Evolutionary conservation across 2,329 filamentous ascomycete genomes (phyloP), one percentile per base, ranked within the genome.

Genomic region (Huntiella abstrusa): DNA sequence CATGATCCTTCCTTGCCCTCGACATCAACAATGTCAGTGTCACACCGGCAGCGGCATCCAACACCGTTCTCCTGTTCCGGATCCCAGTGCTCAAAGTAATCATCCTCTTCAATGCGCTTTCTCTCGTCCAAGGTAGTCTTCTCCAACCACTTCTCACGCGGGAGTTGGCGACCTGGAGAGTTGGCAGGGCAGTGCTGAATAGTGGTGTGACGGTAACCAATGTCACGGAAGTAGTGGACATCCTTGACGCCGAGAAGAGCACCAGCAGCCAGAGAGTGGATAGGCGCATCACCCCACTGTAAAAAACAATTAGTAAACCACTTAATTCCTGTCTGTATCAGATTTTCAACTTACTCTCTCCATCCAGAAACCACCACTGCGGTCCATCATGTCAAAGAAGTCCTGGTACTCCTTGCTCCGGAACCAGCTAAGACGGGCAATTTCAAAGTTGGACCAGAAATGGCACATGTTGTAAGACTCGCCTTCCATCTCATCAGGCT

Each of bases 401-500:
- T 95, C 91, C 55, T 93, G 82, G 60, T 98, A 98, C 58, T 86
- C 83, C 64, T 94, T 88, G 68, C 87, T 95, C 55, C 91, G 77
- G 73, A 96, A 96, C 77, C 86, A 98, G 64, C 84, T 81, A 51
- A 98, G 73, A 50, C 79, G 77, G 11, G 91, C 91, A 64, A 98
- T 98, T 63, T 98, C 91, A 55, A 98, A 98, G 62, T 98, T 98
- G 62, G 86, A 94, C 91, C 91, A 98, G 69, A 95, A 98, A 68
- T 98, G 91, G 61, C 91, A 98, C 91, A 98, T 98, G 66, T 98
- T 98, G 70, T 98, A 98, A 56, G 79, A 83, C 62, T 98, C 91
- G 52, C 86, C 85, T 59, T 96, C 88, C 91, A 98, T 98, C 37
- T 79, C 75, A 58, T 96, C 87, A 0, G 81, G 78, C 57, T 96